phyloP scores from a whole-genome alignment of 768 basidiomycete species.

The Rhizopogon vesiculosus region DNA sequence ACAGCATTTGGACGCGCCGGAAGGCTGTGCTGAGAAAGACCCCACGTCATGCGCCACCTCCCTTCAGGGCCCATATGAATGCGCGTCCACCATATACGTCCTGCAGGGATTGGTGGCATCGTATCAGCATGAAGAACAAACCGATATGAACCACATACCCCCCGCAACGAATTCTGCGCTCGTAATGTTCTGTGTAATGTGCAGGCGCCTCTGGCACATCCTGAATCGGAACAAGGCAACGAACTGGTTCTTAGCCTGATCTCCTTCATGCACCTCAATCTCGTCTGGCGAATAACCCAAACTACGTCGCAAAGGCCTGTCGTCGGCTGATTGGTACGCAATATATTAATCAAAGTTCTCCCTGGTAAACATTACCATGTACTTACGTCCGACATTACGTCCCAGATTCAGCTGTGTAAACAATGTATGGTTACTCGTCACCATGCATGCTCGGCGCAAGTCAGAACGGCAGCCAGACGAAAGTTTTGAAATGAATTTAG shows the following conservation, averaged over 20 bases:
- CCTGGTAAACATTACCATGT: neutral
- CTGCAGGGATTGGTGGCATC: neutral
- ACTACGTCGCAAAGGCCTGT: neutral
- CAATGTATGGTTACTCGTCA: neutral
- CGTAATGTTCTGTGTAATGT: too few relatives aligned
- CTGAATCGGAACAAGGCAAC: neutral
- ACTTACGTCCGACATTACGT: neutral
- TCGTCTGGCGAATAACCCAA: neutral
- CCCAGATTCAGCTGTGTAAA: neutral
- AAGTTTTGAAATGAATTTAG: neutral
- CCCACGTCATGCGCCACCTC: neutral
- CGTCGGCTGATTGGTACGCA: neutral
- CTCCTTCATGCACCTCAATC: neutral
- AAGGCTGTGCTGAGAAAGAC: neutral
- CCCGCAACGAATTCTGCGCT: slow-evolving; percentile 1
- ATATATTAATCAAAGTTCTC: neutral
- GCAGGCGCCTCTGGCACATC: neutral
- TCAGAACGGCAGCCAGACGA: neutral
- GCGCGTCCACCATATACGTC: neutral
- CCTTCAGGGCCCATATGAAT: neutral
- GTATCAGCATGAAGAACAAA: neutral
- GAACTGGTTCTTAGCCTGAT: neutral
- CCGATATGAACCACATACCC: slow-evolving; percentile 11
- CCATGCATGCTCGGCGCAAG: neutral
- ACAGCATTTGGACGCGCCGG: neutral